These are phyloP conservation scores for Amanita pallidorosea DNA, from an alignment of 768 basidiomycete genomes.

Conservation along the genomic window DNA sequence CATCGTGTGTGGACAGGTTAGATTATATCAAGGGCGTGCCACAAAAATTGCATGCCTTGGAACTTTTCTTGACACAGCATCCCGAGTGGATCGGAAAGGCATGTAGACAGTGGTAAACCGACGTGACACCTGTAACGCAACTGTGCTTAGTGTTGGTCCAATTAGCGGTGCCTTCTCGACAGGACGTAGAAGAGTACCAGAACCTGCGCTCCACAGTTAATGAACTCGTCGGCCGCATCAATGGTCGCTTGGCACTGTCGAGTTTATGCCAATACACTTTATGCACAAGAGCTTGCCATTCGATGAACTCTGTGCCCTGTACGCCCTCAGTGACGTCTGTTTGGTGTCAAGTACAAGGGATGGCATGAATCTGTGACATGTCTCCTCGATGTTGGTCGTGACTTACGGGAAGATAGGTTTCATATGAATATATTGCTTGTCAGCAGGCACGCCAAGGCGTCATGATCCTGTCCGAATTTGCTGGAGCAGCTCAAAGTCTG, in stretches of 20 bases:
- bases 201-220: conserved; percentile 93
- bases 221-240: conserved; percentile 96
- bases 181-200: conserved; percentile 99
- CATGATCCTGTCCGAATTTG: conserved; percentile 98
- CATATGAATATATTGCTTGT: conserved; percentile 96
- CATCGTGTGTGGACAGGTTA: conserved; percentile 91
- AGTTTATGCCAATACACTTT: conserved; percentile 99
- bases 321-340: conserved; percentile 94
- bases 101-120: conserved; percentile 4
- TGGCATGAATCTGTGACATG: conserved; percentile 84
- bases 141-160: conserved; percentile 72
- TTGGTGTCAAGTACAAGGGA: conserved; percentile 92
- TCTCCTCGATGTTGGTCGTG: conserved; percentile 12
- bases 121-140: neutral
- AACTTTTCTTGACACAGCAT: conserved; percentile 93
- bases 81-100: conserved; percentile 99
- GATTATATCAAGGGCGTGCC: conserved; percentile 99
- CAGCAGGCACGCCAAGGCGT: conserved; percentile 89
- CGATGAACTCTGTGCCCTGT: conserved; percentile 95
- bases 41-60: conserved; percentile 93
- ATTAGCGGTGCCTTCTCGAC: conserved; percentile 92
- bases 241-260: conserved; percentile 96
- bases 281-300: conserved; percentile 94
- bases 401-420: conserved; percentile 51
- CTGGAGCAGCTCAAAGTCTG: conserved; percentile 91